Conservation (phyloP, 1,284 basidiomycete genomes). For the Puccinia brachypodii region DNA sequence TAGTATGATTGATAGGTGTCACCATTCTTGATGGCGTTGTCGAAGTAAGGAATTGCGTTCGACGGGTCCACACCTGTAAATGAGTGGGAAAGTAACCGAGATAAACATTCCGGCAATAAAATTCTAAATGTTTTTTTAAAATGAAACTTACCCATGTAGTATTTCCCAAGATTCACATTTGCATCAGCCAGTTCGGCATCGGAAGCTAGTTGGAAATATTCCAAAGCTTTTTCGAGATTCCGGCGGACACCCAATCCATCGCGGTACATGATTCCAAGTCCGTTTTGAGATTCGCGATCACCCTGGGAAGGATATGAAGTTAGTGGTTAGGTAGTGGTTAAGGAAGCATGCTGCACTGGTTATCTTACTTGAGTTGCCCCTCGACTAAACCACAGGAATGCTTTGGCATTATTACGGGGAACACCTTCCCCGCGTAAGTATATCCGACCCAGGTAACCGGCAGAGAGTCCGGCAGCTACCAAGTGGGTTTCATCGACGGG, state of each 20-base stretch:
- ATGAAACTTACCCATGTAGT: constrained; percentile 67
- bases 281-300: constrained; percentile 83
- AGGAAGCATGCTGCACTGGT: neutral
- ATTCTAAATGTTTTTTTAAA: too few relatives aligned
- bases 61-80: constrained; percentile 49
- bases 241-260: constrained; percentile 76
- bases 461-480: constrained; percentile 72
- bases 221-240: constrained; percentile 63
- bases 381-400: constrained; percentile 91
- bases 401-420: constrained; percentile 67
- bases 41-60: constrained; percentile 71
- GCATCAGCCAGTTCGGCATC: constrained; percentile 83
- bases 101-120: too few relatives aligned
- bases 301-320: constrained; percentile 58
- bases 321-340: neutral
- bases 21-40: constrained; percentile 76
- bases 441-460: constrained; percentile 87
- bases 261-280: constrained; percentile 84
- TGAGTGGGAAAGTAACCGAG: constrained; percentile 30
- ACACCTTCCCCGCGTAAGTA: constrained; percentile 90
- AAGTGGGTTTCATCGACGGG: constrained; percentile 61
- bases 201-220: constrained; percentile 76
- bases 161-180: constrained; percentile 82
- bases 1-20: constrained; percentile 90
- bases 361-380: constrained; percentile 66